phyloP scores from a whole-genome alignment of 495 filamentous ascomycete genomes.

The Umbilicaria muhlenbergii region DNA sequence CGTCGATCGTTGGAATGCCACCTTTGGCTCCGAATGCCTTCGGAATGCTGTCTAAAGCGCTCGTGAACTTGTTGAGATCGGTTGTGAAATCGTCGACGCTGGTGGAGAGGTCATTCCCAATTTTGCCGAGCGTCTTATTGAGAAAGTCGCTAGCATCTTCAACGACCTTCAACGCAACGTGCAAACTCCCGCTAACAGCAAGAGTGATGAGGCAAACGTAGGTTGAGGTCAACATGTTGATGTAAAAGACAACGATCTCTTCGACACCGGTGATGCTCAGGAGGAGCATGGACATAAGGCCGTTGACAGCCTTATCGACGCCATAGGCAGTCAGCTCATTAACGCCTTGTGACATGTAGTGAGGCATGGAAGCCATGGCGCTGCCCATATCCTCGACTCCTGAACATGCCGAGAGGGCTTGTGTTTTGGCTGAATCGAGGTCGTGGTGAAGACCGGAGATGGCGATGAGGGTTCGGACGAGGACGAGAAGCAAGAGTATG shows the following conservation, averaged over 20 bases:
- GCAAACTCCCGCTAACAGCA: constrained; percentile 59
- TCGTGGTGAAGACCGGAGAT: constrained; percentile 51
- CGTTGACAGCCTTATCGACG: constrained; percentile 63
- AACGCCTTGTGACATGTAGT: constrained; percentile 77
- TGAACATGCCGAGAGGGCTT: constrained; percentile 79
- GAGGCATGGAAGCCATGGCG: constrained; percentile 92
- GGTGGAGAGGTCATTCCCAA: constrained; percentile 45
- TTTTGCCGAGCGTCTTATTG: constrained; percentile 51
- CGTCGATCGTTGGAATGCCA: constrained; percentile 37
- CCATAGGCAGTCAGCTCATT: constrained; percentile 69
- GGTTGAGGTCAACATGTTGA: constrained; percentile 76
- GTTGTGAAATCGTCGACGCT: constrained; percentile 40
- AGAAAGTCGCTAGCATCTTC: constrained; percentile 56
- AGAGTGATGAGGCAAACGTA: constrained; percentile 78
- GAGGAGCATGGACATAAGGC: constrained; percentile 55
- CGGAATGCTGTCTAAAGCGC: constrained; percentile 24
- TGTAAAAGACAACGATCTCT: constrained; percentile 73
- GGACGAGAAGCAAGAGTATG: constrained; percentile 67
- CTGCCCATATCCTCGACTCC: constrained; percentile 89
- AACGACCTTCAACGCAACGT: constrained; percentile 49
- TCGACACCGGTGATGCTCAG: constrained; percentile 72
- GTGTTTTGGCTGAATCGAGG: constrained; percentile 53
- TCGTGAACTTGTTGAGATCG: constrained; percentile 42
- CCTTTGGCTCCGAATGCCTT: constrained; percentile 18
- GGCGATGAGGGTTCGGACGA: constrained; percentile 65